Base-by-base conservation (phyloP, 2,329 filamentous ascomycete genomes). In the Aspergillus sp. region DNA sequence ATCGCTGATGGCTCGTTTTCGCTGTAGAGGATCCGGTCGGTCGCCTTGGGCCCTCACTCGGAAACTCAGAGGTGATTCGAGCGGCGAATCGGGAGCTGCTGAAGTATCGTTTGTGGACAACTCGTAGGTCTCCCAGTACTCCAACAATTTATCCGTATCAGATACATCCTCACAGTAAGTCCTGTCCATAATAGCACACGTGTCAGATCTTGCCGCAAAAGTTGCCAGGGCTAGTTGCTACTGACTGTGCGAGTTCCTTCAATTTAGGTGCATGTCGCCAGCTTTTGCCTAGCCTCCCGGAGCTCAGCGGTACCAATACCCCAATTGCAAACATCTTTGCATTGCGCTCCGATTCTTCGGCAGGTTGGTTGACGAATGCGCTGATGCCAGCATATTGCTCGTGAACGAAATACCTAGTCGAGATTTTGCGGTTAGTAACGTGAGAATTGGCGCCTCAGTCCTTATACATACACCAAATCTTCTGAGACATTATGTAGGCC, bases 291-390 rank as follows among this genome's bases (percentile, higher is more conserved):
- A 98, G 79, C 55, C 92, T 84, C 23, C 93, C 93, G 69, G 90
- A 90, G 70, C 89, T 93, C 52, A 96, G 76, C 6, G 91, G 91
- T 2, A 98, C 92, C 64, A 99, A 79, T 27, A 93, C 85, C 41
- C 95, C 95, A 1, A 98, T 91, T 14, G 93, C 90, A 62, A 97
- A 87, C 87, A 99, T 97, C 66, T 90, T 86, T 50, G 95, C 95
- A 80, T 96, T 90, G 59, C 95, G 88, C 52, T 90, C 86, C 52
- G 85, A 86, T 65, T 91, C 90, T 14, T 89, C 87, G 49, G 91
- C 92, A 3, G 90, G 88, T 62, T 84, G 85, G 73, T 96, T 96
- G 72, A 95, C 81, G 72, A 97, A 99, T 27, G 93, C 92, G 77
- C 92, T 96, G 66, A 98, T 82, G 27, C 95, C 95, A 5, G 92